Conservation (phyloP, 441 rosid genomes). For the Brassica hybrid region DNA sequence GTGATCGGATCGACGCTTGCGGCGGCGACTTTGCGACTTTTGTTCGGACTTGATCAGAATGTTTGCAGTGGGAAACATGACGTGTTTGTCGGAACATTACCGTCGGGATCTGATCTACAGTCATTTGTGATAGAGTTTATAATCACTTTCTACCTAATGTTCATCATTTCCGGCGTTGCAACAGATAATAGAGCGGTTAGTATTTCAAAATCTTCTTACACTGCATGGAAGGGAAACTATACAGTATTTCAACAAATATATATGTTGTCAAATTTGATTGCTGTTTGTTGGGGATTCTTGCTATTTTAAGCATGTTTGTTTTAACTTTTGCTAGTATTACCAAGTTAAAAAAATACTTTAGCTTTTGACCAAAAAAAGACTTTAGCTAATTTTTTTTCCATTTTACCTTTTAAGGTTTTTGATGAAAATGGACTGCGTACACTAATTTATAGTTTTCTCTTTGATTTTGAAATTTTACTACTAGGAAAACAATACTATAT, state of each 20-base stretch:
- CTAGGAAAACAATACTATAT: background rate
- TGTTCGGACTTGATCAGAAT: conserved; percentile 51
- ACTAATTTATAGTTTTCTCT: background rate
- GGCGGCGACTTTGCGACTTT: background rate
- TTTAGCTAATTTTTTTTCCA: background rate
- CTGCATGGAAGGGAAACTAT: background rate
- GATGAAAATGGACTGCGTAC: background rate
- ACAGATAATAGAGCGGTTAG: conserved; percentile 90
- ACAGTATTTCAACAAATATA: background rate
- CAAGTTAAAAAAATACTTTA: no score
- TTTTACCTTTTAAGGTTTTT: background rate
- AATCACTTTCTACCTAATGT: conserved; percentile 95
- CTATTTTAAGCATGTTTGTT: conserved; percentile 14
- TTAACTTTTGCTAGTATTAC: background rate
- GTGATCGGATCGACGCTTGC: no score
- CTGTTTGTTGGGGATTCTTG: background rate
- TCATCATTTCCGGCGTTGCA: conserved; percentile 81
- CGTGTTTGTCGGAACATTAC: conserved; percentile 75
- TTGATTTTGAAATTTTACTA: no score
- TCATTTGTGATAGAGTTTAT: conserved; percentile 85
- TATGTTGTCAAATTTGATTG: background rate
- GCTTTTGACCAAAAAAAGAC: no score
- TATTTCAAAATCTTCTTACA: conserved; percentile 8
- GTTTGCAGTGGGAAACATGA: conserved; percentile 58
- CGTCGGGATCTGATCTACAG: conserved; percentile 70